A percentile compares a stretch with the other conserved stretches of the same genome.
Conservation (phyloP, 2,329 filamentous ascomycete species). For the Xylaria sp. region DNA sequence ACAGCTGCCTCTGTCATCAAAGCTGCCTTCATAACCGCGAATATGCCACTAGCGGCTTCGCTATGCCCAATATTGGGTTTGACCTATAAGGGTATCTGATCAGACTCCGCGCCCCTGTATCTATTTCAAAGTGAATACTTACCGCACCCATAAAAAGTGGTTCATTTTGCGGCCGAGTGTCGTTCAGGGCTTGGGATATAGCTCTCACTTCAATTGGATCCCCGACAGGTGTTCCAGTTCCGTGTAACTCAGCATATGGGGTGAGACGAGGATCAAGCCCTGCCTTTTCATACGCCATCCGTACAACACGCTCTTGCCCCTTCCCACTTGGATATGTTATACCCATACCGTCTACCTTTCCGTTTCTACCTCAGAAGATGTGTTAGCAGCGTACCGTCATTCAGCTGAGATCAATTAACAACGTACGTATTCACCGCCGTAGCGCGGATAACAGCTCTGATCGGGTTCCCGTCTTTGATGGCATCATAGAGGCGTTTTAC, state of each 20-base stretch:
- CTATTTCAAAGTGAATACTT: slow-evolving; percentile 4
- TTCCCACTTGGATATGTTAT: slow-evolving; percentile 46
- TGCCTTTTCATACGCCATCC: slow-evolving; percentile 39
- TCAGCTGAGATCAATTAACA: slow-evolving; percentile 27
- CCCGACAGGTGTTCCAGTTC: slow-evolving; percentile 44
- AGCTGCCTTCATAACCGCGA: slow-evolving; percentile 40
- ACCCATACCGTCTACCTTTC: slow-evolving; percentile 44
- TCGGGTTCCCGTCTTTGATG: slow-evolving; percentile 42
- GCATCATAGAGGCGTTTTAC: slow-evolving; percentile 46
- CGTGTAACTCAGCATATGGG: slow-evolving; percentile 44
- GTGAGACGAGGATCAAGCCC: slow-evolving; percentile 42
- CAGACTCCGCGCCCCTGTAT: neutral
- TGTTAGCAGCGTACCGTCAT: slow-evolving; percentile 39
- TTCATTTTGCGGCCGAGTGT: slow-evolving; percentile 31
- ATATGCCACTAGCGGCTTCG: slow-evolving; percentile 43
- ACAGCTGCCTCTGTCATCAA: slow-evolving; percentile 37
- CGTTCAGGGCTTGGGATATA: slow-evolving; percentile 38
- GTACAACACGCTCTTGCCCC: slow-evolving; percentile 42
- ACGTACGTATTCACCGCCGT: slow-evolving; percentile 42
- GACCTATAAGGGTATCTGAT: slow-evolving; percentile 19
- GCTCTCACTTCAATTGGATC: slow-evolving; percentile 45
- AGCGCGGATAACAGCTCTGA: slow-evolving; percentile 43
- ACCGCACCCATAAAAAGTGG: slow-evolving; percentile 41
- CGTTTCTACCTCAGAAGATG: slow-evolving; percentile 35
- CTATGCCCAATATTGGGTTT: slow-evolving; percentile 45